These are phyloP conservation scores for Globisporangium emineosum DNA, from an alignment of 352 stramenopile species.

Conservation along the genomic window DNA sequence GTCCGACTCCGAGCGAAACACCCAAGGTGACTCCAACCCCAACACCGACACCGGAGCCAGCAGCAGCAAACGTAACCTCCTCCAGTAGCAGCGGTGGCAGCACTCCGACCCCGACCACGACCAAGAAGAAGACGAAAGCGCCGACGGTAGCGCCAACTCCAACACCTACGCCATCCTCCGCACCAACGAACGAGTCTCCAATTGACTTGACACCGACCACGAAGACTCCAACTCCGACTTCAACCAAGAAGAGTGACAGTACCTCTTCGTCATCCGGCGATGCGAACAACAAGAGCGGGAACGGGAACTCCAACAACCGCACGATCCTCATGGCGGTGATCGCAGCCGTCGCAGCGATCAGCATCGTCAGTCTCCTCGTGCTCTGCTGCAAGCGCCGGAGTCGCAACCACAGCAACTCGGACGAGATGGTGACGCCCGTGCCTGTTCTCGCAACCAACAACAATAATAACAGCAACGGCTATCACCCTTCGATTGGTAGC, in stretches of 20 bases:
- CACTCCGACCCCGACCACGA: neutral
- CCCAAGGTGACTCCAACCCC: neutral
- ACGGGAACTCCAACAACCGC: neutral
- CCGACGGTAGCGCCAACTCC: slow-evolving; percentile 11
- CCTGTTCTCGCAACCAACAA: slow-evolving; percentile 5
- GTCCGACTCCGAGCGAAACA: neutral
- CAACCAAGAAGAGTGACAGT: slow-evolving; percentile 1
- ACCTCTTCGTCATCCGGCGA: slow-evolving; percentile 3
- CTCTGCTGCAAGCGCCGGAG: slow-evolving; percentile 14
- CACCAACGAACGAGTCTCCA: neutral
- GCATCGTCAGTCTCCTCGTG: slow-evolving; percentile 13
- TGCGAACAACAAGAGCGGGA: slow-evolving; percentile 11
- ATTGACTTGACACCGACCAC: neutral
- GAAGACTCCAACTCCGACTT: slow-evolving; percentile 9
- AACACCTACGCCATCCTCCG: slow-evolving; percentile 1
- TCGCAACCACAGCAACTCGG: slow-evolving; percentile 9
- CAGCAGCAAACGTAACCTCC: neutral
- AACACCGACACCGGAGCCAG: neutral
- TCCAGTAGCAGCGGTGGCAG: neutral
- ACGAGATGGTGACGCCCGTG: slow-evolving; percentile 5
- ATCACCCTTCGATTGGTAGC: slow-evolving; percentile 6
- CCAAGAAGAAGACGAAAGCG: slow-evolving; percentile 14
- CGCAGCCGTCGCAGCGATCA: slow-evolving; percentile 10
- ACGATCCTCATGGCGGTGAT: slow-evolving; percentile 18
- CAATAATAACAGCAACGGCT: slow-evolving; percentile 1